Evolutionary conservation across 306 rosid species (phyloP).

Genomic region (Fragaria vesca): DNA sequence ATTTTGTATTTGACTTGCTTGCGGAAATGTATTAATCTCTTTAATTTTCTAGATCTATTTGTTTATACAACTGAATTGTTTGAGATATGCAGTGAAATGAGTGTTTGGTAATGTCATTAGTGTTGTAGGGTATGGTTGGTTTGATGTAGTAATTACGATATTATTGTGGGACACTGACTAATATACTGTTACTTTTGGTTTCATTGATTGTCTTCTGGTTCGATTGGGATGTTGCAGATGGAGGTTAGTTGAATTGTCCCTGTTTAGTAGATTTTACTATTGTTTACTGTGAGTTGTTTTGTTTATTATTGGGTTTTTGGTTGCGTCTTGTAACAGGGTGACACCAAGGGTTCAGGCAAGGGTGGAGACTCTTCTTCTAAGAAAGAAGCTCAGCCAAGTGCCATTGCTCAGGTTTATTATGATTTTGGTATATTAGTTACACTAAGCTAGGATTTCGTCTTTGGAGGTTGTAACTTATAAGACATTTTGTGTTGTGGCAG

Average conservation of each 20-base stretch:
- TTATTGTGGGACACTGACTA: constrained; percentile 26
- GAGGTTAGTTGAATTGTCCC: constrained; percentile 61
- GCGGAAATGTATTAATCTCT: not conserved
- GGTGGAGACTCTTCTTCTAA: constrained; percentile 78
- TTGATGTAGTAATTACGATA: not conserved
- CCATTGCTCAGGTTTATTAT: constrained; percentile 64
- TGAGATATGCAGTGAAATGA: not conserved
- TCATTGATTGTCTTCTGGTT: constrained; percentile 28
- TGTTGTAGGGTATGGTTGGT: constrained; percentile 7
- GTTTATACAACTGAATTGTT: not conserved
- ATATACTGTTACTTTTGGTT: constrained; percentile 29
- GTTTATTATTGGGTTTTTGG: constrained; percentile 16
- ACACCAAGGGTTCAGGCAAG: constrained; percentile 85
- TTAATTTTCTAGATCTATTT: not conserved
- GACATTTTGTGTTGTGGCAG: constrained; percentile 35
- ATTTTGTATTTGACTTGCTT: too few species aligned
- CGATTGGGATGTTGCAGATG: constrained; percentile 56
- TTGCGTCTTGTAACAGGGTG: constrained; percentile 61
- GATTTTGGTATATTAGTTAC: not conserved
- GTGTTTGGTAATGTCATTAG: constrained; percentile 3
- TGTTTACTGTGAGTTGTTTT: not conserved
- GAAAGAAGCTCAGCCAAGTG: constrained; percentile 67
- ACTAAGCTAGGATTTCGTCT: not conserved
- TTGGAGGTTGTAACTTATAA: constrained; percentile 4
- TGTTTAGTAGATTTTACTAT: not conserved